Conservation (phyloP, 352 stramenopile species). For the Blastocystis sp. region DNA sequence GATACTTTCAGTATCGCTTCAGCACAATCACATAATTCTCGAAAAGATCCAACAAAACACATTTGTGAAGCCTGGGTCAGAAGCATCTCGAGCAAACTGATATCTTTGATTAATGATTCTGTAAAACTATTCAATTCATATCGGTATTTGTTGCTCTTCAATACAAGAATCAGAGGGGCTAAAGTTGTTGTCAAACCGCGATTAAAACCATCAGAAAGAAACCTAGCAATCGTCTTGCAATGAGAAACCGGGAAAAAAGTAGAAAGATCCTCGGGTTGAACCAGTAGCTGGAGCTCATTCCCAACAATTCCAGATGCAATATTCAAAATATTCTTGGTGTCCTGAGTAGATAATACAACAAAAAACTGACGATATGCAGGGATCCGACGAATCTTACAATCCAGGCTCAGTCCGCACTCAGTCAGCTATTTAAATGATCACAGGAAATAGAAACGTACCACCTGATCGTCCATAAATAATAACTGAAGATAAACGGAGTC, state of each 20-base stretch:
- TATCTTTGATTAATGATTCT: not conserved
- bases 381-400: not conserved
- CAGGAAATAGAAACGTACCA: too few relatives aligned
- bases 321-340: not conserved
- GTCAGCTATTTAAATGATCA: too few relatives aligned
- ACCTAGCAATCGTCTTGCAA: not conserved
- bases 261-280: not conserved
- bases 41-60: not conserved
- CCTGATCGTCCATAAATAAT: too few relatives aligned
- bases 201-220: not conserved
- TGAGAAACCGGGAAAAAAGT: not conserved
- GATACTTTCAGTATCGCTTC: not conserved
- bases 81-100: not conserved
- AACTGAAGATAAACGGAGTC: too few relatives aligned
- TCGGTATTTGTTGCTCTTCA: not conserved
- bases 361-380: not conserved
- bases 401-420: not conserved
- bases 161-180: not conserved
- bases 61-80: not conserved
- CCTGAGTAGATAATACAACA: not conserved
- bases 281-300: not conserved
- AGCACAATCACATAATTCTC: not conserved
- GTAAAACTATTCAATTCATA: not conserved
- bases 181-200: not conserved
- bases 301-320: not conserved